A percentile compares a stretch with the other conserved stretches of the same genome.
Conservation (phyloP, 495 filamentous ascomycete genomes). For the Penicillium argentinense region DNA sequence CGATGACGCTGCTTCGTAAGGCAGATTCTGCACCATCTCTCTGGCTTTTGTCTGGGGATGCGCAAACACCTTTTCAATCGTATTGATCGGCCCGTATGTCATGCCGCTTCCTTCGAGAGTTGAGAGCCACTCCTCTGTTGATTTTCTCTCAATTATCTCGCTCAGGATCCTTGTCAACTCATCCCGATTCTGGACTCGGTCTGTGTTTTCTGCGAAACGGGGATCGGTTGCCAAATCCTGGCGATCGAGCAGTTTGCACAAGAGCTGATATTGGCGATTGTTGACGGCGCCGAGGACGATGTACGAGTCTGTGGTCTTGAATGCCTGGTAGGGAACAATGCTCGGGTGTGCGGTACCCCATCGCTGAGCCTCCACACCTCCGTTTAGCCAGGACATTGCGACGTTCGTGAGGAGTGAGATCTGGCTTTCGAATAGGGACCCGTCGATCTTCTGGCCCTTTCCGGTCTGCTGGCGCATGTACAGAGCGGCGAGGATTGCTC, state of each 20-base stretch:
- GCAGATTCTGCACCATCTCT: slow-evolving; percentile 24
- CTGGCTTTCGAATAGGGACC: slow-evolving; percentile 79
- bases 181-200: slow-evolving; percentile 66
- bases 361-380: slow-evolving; percentile 69
- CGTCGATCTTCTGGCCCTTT: slow-evolving; percentile 81
- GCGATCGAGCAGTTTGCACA: slow-evolving; percentile 67
- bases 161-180: slow-evolving; percentile 68
- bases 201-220: slow-evolving; percentile 66
- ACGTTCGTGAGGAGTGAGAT: slow-evolving; percentile 83
- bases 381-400: slow-evolving; percentile 78
- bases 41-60: slow-evolving; percentile 27
- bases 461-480: slow-evolving; percentile 61
- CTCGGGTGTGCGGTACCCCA: slow-evolving; percentile 92
- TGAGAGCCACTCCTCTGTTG: slow-evolving; percentile 75
- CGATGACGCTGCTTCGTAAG: slow-evolving; percentile 6
- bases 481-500: slow-evolving; percentile 80
- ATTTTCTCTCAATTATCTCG: slow-evolving; percentile 60
- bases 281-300: slow-evolving; percentile 85
- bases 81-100: slow-evolving; percentile 84
- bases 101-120: slow-evolving; percentile 78
- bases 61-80: slow-evolving; percentile 22
- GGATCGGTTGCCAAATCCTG: slow-evolving; percentile 65
- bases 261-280: slow-evolving; percentile 72
- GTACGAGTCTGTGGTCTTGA: slow-evolving; percentile 78
- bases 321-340: slow-evolving; percentile 84